phyloP scores from a whole-genome alignment of 768 basidiomycete species.

The Auricularia sp. region DNA sequence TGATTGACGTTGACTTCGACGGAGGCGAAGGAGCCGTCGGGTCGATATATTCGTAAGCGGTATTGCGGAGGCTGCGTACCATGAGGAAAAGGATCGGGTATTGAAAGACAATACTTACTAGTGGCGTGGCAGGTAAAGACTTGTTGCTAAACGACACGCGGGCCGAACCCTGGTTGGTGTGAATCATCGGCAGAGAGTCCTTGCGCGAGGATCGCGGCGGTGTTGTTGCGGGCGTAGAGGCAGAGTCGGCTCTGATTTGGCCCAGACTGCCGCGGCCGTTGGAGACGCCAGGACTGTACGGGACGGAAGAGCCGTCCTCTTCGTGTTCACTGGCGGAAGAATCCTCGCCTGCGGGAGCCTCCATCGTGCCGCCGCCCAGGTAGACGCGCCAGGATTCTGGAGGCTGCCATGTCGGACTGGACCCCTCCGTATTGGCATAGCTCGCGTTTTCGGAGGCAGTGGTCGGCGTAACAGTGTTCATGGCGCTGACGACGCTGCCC shows the following conservation, averaged over 20 bases:
- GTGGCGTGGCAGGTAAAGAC: constrained; percentile 2
- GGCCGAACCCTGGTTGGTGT: background rate
- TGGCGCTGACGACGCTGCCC: background rate
- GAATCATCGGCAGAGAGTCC: background rate
- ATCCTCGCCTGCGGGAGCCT: background rate
- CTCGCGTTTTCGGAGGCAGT: background rate
- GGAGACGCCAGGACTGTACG: background rate
- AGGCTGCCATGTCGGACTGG: constrained; percentile 1
- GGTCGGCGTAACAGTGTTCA: background rate
- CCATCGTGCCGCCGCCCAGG: background rate
- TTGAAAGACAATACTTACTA: background rate
- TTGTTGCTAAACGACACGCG: background rate
- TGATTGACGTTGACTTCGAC: constrained; percentile 51
- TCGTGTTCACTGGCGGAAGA: background rate
- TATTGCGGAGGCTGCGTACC: constrained; percentile 24
- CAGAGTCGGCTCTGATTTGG: background rate
- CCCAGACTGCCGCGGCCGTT: background rate
- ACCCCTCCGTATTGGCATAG: background rate
- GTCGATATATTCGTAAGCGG: constrained; percentile 67
- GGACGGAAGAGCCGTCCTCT: background rate
- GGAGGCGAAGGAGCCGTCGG: constrained; percentile 62
- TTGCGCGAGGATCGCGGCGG: background rate
- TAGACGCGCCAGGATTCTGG: background rate
- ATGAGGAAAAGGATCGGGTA: background rate
- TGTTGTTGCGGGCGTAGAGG: background rate